These are phyloP conservation scores for Amphibolis antarctica DNA, from an alignment of 106 monocot species.

Conservation along the genomic window DNA sequence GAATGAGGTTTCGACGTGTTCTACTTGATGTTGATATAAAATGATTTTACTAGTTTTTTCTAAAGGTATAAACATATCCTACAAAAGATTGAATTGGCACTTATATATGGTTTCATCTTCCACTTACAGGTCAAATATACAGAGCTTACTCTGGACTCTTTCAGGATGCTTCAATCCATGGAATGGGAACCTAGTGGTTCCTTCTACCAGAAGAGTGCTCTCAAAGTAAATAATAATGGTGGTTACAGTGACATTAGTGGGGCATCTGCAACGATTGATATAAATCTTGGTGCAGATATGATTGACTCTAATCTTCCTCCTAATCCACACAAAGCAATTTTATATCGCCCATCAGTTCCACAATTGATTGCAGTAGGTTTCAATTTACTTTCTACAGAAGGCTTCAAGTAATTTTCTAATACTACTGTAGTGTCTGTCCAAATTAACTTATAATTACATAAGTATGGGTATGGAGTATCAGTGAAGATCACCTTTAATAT, in stretches of 20 bases:
- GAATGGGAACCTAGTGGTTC: slow-evolving; percentile 92
- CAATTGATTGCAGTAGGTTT: slow-evolving; percentile 71
- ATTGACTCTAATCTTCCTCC: slow-evolving; percentile 68
- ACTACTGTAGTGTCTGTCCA: too few species aligned
- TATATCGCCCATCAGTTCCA: slow-evolving; percentile 70
- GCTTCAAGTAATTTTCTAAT: too few species aligned
- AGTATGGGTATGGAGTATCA: too few species aligned
- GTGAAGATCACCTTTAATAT: too few species aligned
- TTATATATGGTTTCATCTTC: not conserved
- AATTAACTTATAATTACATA: too few species aligned
- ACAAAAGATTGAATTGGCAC: not conserved
- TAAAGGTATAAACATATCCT: too few species aligned
- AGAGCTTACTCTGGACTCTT: slow-evolving; percentile 86
- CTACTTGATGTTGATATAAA: too few species aligned
- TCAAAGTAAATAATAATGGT: slow-evolving; percentile 51
- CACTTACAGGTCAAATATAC: slow-evolving; percentile 72
- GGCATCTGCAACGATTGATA: slow-evolving; percentile 73
- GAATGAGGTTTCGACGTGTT: slow-evolving; percentile 47
- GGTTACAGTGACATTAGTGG: slow-evolving; percentile 65
- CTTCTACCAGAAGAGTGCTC: slow-evolving; percentile 39
- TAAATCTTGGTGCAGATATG: slow-evolving; percentile 79
- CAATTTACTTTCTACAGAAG: too few species aligned
- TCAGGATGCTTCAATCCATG: slow-evolving; percentile 81
- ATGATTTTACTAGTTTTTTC: too few species aligned
- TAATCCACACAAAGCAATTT: slow-evolving; percentile 72